A percentile compares a stretch with the other conserved stretches of the same genome.
These are phyloP conservation scores for Nitzschia sp. DNA, from an alignment of 108 stramenopile genomes.

Conservation along the genomic window DNA sequence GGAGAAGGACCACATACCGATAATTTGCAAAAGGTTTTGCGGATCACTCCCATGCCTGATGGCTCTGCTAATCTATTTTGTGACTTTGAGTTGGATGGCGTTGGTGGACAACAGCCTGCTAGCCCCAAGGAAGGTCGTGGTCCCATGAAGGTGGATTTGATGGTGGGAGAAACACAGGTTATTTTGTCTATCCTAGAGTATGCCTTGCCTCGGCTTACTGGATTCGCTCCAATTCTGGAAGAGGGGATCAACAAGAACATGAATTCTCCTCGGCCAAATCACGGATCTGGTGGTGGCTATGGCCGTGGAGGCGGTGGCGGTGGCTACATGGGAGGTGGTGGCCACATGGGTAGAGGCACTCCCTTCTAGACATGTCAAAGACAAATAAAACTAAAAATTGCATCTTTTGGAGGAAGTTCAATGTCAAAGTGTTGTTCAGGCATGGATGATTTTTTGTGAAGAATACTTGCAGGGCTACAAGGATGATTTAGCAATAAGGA, in stretches of 20 bases:
- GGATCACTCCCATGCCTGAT: neutral
- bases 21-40: slow-evolving; percentile 14
- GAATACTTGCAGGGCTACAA: too few species aligned
- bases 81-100: slow-evolving; percentile 26
- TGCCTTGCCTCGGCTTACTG: slow-evolving; percentile 27
- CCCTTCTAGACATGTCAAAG: too few species aligned
- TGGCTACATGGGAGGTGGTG: neutral
- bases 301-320: neutral
- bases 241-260: slow-evolving; percentile 1
- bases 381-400: too few species aligned
- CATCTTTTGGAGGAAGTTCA: too few species aligned
- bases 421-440: too few species aligned
- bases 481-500: too few species aligned
- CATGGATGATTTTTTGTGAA: too few species aligned
- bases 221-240: slow-evolving; percentile 36
- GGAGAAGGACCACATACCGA: neutral
- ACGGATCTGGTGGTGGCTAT: too few species aligned
- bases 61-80: neutral
- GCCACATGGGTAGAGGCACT: too few species aligned
- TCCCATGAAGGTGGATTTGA: slow-evolving; percentile 28
- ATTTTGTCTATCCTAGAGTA: slow-evolving; percentile 29
- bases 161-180: slow-evolving; percentile 30
- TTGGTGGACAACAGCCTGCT: slow-evolving; percentile 19
- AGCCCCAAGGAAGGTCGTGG: slow-evolving; percentile 18
- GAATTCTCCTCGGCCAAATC: too few species aligned